Evolutionary conservation across 1,284 basidiomycete species (phyloP), one percentile per base, ranked within the genome.

Genomic region (Boletus smithii): DNA sequence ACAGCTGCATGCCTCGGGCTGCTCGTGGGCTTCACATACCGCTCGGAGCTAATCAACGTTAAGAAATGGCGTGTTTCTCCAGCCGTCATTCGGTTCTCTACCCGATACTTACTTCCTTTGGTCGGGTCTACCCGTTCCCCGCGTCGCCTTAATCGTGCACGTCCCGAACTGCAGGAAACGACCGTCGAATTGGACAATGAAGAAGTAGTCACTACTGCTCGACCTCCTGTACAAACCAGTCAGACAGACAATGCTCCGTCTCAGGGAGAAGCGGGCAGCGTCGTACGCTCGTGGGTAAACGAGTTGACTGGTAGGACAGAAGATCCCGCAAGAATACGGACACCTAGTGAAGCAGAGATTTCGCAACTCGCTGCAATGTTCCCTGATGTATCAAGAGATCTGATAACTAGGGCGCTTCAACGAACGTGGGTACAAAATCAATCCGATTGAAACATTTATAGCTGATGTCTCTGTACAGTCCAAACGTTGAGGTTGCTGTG

Each of bases 271-370:
- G 53, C 64, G 8, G 56, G 67, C 17, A 63, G 63, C 41, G 83
- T 86, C 24, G 73, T 93, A 66, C 80, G 86, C 39, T 85, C 89
- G 60, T 92, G 88, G 87, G 85, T 92, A 30, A 77, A 85, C 51
- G 86, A 87, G 58, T 67, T 92, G 54, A 87, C 86, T 2, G 88
- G 87, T 4, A 70, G 83, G 54, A 63, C 75, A 36, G 74, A 77
- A 41, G 65, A 76, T 59, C 65, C 69, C 23, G 69, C 74, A 39
- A 75, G 83, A 23, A 73, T 88, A 44, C 77, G 87, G 39, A 81
- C 83, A 13, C 86, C 90, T 2, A 76, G 75, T 33, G 87, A 91
- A 37, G 70, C 76, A 26, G 91, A 94, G 69, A 87, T 93, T 40
- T 68, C 72, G 17, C 83, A 87, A 39, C 61, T 94, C 51, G 79